Conservation (phyloP, 176 grass and related monocot genomes). For the Aechmea fasciata region DNA sequence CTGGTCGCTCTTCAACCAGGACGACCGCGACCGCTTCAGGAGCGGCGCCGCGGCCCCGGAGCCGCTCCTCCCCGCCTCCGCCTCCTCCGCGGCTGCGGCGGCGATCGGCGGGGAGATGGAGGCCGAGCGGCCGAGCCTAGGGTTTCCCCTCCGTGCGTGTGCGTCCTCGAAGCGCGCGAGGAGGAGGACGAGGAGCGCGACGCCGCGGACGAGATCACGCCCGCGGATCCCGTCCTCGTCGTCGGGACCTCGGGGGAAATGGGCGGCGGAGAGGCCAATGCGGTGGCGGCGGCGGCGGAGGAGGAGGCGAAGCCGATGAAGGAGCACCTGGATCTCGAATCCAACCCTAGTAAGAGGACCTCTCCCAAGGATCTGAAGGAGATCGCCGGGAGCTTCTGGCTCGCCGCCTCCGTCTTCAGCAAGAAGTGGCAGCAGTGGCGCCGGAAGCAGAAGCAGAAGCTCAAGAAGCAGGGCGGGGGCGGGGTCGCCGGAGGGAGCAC, state of each 20-base stretch:
- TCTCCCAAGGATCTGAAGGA: conserved; percentile 80
- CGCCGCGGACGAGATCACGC: conserved; percentile 53
- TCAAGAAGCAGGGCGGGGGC: conserved; percentile 61
- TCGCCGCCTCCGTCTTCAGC: conserved; percentile 92
- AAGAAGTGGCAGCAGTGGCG: conserved; percentile 98
- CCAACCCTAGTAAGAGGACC: conserved; percentile 38
- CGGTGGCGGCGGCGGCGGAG: not conserved
- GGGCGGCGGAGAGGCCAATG: conserved; percentile 31
- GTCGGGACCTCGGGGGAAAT: conserved; percentile 71
- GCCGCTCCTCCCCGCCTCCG: conserved; percentile 39
- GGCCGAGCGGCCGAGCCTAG: conserved; percentile 23
- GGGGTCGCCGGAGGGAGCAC: conserved; percentile 15
- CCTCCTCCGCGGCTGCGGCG: conserved; percentile 20
- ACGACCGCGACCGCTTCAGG: conserved; percentile 54
- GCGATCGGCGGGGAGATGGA: conserved; percentile 22
- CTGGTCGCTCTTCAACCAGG: conserved; percentile 86
- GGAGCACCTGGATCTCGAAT: conserved; percentile 73
- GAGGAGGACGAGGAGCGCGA: conserved; percentile 34
- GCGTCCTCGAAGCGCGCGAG: conserved; percentile 21
- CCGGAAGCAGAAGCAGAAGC: conserved; percentile 94
- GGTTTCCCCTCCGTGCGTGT: conserved; percentile 27
- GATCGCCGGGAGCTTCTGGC: conserved; percentile 92
- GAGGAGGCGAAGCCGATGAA: conserved; percentile 47
- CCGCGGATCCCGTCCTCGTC: conserved; percentile 37
- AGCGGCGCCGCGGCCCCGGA: conserved; percentile 32